These are phyloP conservation scores for Xerocomus nothofagi DNA, from an alignment of 1,284 basidiomycete genomes.

Conservation along the genomic window DNA sequence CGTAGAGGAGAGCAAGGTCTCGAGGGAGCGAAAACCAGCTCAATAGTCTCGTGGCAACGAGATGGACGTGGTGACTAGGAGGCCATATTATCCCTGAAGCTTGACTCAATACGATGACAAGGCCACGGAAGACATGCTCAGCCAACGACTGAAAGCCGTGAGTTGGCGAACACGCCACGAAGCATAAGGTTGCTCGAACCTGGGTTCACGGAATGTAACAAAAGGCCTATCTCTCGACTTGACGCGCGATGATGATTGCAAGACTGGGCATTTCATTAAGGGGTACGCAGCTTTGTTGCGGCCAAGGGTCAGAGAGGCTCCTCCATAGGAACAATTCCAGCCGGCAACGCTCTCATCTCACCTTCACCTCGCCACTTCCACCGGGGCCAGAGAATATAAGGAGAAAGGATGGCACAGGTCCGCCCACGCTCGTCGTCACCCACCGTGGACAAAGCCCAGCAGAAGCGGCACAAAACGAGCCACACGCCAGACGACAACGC, in stretches of 20 bases:
- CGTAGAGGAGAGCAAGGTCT: too few relatives aligned
- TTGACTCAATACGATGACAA: not conserved
- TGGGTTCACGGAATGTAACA: not conserved
- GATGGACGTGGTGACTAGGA: not conserved
- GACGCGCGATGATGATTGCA: not conserved
- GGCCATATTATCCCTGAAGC: too few relatives aligned
- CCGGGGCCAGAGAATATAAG: not conserved
- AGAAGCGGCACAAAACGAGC: constrained; percentile 27
- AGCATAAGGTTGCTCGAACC: not conserved
- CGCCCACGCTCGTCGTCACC: constrained; percentile 31
- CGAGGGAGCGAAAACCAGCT: not conserved
- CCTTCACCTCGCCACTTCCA: not conserved
- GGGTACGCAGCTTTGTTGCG: too few relatives aligned
- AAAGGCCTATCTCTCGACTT: not conserved
- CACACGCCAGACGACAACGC: constrained; percentile 10
- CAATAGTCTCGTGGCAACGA: not conserved
- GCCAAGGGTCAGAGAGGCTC: not conserved
- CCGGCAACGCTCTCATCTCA: not conserved
- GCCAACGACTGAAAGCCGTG: too few relatives aligned
- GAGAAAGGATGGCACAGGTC: constrained; percentile 28
- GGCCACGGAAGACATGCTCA: too few relatives aligned
- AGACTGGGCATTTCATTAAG: too few relatives aligned
- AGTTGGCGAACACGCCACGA: too few relatives aligned
- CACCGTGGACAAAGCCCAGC: constrained; percentile 13
- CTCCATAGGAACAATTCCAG: too few relatives aligned